Conservation (phyloP, 441 rosid genomes). For the Sinapis alba region DNA sequence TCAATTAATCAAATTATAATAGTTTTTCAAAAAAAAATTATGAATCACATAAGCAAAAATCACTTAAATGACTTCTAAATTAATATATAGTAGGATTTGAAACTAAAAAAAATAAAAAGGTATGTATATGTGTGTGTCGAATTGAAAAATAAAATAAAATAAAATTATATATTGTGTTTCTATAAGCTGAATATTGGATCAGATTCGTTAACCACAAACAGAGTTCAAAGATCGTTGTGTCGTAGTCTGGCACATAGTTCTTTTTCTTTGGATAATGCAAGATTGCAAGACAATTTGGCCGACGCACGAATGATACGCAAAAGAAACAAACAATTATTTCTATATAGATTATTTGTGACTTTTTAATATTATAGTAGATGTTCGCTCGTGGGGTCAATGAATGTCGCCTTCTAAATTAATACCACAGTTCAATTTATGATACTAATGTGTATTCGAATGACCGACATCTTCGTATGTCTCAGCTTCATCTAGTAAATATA, state of each 20-base stretch:
- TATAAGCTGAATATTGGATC: not conserved
- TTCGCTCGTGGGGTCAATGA: not conserved
- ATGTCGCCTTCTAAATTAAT: not conserved
- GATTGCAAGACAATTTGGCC: conserved; percentile 8
- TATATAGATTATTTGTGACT: not conserved
- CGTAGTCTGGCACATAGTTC: conserved; percentile 14
- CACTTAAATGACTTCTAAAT: too few relatives aligned
- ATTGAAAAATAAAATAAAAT: too few relatives aligned
- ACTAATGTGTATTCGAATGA: not conserved
- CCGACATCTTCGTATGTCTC: conserved; percentile 32
- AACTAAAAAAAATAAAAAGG: too few relatives aligned
- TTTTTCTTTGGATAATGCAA: not conserved
- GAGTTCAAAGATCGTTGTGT: not conserved
- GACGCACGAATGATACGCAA: not conserved
- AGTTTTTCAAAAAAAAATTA: too few relatives aligned
- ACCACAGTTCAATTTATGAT: not conserved
- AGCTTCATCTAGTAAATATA: not conserved
- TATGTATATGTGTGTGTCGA: too few relatives aligned
- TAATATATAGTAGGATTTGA: too few relatives aligned
- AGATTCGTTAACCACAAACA: conserved; percentile 1
- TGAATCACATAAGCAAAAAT: too few relatives aligned
- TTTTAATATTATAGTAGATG: not conserved
- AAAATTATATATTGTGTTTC: not conserved
- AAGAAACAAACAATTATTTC: not conserved
- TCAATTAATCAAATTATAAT: too few relatives aligned